Evolutionary conservation across 192 early-diverging fungal species (phyloP), one percentile per base, ranked within the genome.

Genomic region (Thamnidium elegans): DNA sequence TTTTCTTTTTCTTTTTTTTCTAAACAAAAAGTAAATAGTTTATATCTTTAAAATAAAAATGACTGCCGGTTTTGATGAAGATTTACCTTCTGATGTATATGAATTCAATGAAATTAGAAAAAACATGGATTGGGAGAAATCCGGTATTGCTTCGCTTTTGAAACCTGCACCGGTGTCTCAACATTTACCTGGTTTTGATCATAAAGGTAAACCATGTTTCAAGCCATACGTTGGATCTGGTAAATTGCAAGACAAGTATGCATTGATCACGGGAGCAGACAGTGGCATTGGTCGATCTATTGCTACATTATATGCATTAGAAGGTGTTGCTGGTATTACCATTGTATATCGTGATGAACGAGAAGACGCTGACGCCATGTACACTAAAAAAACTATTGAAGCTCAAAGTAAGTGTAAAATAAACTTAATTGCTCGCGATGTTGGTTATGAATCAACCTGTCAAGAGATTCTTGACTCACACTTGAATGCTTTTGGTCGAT

Each of bases 251-350:
- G 67, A 54, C 30, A 83, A 83, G 50, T 64, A 78, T 44, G 81
- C 78, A 45, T 53, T 83, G 30, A 79, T 81, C 31, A 81, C 80
- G 6, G 71, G 75, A 46, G 76, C 70, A 46, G 76, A 78, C 58
- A 72, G 72, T 17, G 82, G 81, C 20, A 84, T 84, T 50, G 83
- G 83, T 23, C 65, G 81, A 20, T 76, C 81, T 4, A 72, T 83
- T 42, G 83, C 81, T 31, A 68, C 74, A 15, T 66, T 84, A 9
- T 84, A 81, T 56, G 72, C 81, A 11, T 63, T 75, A 23, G 83
- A 84, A 55, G 78, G 77, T 32, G 68, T 67, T 23, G 66, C 68
- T 32, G 81, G 77, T 62, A 68, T 83, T 10, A 78, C 79, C 20
- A 84, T 84, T 63, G 74, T 70, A 9, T 78, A 84, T 48, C 63